A percentile compares a stretch with the other conserved stretches of the same genome.
Conservation (phyloP, 768 basidiomycete genomes). For the Pleurotus tuoliensis region DNA sequence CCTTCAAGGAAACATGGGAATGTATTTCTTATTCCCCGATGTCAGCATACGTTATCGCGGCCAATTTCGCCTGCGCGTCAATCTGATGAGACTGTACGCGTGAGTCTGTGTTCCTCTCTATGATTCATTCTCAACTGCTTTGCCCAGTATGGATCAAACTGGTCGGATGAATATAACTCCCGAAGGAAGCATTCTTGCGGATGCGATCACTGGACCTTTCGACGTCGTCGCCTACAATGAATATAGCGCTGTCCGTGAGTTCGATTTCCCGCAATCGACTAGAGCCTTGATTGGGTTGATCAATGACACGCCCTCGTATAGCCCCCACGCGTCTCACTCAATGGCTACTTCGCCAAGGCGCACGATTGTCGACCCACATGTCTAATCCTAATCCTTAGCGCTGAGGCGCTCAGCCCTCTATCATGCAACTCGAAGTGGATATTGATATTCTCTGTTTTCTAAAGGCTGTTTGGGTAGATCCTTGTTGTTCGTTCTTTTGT, state of each 20-base stretch:
- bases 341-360: conserved; percentile 51
- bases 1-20: conserved; percentile 73
- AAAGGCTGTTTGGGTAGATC: not conserved
- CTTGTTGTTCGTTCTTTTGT: not conserved
- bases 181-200: conserved; percentile 64
- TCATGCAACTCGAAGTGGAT: no score
- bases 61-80: conserved; percentile 69
- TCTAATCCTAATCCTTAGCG: conserved; percentile 16
- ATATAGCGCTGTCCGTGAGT: conserved; percentile 75
- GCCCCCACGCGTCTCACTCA: conserved; percentile 48
- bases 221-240: conserved; percentile 70
- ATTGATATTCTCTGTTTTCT: not conserved
- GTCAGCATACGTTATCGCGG: conserved; percentile 81
- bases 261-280: not conserved
- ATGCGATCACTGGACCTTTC: conserved; percentile 70
- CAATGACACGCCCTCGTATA: conserved; percentile 14
- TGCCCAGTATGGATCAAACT: conserved; percentile 41
- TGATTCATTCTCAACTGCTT: conserved; percentile 1
- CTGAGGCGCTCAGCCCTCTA: no score
- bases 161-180: conserved; percentile 49
- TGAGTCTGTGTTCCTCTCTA: conserved; percentile 34
- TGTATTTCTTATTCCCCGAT: conserved; percentile 89
- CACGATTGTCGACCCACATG: conserved; percentile 43
- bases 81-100: conserved; percentile 72
- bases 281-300: not conserved